Evolutionary conservation across 345 rosid species (phyloP).

Genomic region (Laguncularia racemosa): DNA sequence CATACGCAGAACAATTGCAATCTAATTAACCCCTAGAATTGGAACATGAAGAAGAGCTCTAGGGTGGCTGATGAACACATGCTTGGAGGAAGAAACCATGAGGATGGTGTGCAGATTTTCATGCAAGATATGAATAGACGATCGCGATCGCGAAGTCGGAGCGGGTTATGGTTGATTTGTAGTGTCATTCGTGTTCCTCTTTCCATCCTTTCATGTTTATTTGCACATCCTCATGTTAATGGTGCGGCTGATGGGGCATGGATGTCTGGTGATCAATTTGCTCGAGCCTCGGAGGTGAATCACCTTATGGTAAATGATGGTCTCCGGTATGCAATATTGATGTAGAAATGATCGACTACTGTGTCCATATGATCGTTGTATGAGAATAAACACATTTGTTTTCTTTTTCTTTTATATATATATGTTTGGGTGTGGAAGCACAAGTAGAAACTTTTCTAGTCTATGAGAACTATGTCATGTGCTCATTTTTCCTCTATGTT

Average conservation of each 20-base stretch:
- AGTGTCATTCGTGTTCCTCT: slow-evolving; percentile 48
- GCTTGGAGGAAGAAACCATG: slow-evolving; percentile 18
- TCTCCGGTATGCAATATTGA: slow-evolving; percentile 83
- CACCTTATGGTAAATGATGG: slow-evolving; percentile 85
- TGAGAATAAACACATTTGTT: no score
- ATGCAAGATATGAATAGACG: slow-evolving; percentile 3
- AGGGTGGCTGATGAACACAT: slow-evolving; percentile 67
- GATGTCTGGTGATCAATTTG: slow-evolving; percentile 52
- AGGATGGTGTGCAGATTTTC: neutral
- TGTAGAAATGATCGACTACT: slow-evolving; percentile 35
- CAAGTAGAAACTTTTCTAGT: no score
- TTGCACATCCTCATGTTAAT: slow-evolving; percentile 51
- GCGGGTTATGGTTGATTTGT: slow-evolving; percentile 28
- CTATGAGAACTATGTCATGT: no score
- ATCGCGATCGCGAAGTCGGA: slow-evolving; percentile 17
- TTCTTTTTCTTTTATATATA: no score
- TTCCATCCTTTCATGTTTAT: slow-evolving; percentile 55
- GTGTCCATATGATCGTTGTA: no score
- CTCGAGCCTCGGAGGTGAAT: slow-evolving; percentile 62
- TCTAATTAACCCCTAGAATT: neutral
- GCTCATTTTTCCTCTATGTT: no score
- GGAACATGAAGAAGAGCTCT: slow-evolving; percentile 47
- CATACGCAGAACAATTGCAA: neutral
- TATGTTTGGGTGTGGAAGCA: no score
- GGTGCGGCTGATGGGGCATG: slow-evolving; percentile 57